Evolutionary conservation across 306 rosid species (phyloP).

Genomic region (Cucumis hystrix): DNA sequence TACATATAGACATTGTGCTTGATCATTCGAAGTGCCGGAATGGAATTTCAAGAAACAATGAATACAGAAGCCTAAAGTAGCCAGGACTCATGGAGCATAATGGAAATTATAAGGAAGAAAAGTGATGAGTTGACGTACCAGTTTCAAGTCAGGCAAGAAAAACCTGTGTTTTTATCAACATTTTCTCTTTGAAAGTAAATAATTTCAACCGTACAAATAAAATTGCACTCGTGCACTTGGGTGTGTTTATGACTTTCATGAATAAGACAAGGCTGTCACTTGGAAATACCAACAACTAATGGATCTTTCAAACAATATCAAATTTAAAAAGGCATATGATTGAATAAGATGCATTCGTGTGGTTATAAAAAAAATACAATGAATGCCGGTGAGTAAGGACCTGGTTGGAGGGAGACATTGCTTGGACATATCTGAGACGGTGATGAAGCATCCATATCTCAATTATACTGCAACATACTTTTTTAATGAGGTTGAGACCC

Average conservation of each 20-base stretch:
- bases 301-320: background rate
- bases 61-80: background rate
- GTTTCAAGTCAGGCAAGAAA: background rate
- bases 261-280: background rate
- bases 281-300: background rate
- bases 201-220: background rate
- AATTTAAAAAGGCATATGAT: background rate
- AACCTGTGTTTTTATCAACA: background rate
- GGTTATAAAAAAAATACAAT: background rate
- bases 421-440: background rate
- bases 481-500: conserved; percentile 14
- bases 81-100: background rate
- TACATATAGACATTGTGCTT: no score
- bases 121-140: background rate
- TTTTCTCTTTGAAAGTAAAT: background rate
- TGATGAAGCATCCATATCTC: conserved; percentile 18
- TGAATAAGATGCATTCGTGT: background rate
- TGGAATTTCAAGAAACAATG: background rate
- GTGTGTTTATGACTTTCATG: background rate
- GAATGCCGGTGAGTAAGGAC: background rate
- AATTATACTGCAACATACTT: background rate
- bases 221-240: background rate
- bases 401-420: conserved; percentile 9
- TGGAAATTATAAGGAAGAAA: background rate
- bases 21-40: no score